phyloP scores from a whole-genome alignment of 2,329 filamentous ascomycete species.

The Colletotrichum siamense region DNA sequence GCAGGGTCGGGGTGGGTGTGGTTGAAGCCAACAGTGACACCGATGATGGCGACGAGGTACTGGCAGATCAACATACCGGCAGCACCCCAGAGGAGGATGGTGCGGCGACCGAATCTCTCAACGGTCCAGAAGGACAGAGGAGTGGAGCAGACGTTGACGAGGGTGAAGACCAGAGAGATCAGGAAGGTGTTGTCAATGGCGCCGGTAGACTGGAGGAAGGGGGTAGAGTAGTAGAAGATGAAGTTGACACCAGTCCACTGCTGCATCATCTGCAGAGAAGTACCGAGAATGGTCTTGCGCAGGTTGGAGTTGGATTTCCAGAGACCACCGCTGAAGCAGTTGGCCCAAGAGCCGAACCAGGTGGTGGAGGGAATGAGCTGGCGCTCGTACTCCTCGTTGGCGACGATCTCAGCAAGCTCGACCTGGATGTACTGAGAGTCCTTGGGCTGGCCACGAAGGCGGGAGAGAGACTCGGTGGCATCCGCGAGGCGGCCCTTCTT shows the following conservation, averaged over 20 bases:
- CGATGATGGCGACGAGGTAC: conserved; percentile 83
- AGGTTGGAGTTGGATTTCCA: conserved; percentile 69
- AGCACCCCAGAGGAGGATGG: conserved; percentile 80
- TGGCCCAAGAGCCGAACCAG: conserved; percentile 73
- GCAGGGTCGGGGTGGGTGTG: conserved; percentile 49
- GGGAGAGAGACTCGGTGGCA: conserved; percentile 67
- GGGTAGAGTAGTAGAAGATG: conserved; percentile 87
- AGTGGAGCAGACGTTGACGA: conserved; percentile 87
- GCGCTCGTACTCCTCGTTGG: conserved; percentile 88
- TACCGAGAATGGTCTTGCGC: conserved; percentile 74
- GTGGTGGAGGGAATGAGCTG: conserved; percentile 67
- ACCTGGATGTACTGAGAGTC: conserved; percentile 78
- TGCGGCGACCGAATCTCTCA: conserved; percentile 81
- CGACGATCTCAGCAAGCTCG: conserved; percentile 85
- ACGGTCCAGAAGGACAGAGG: conserved; percentile 88
- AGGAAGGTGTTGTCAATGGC: conserved; percentile 81
- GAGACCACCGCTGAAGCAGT: conserved; percentile 71
- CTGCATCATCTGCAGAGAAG: conserved; percentile 81
- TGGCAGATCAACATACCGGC: conserved; percentile 85
- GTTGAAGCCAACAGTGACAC: conserved; percentile 65
- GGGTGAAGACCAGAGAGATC: conserved; percentile 83
- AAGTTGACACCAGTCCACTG: conserved; percentile 90
- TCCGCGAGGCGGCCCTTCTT: conserved; percentile 74
- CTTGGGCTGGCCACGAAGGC: conserved; percentile 75
- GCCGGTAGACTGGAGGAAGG: conserved; percentile 81